These are phyloP conservation scores for Solanum habrochaites DNA, from an alignment of 257 asterid species.

Conservation along the genomic window DNA sequence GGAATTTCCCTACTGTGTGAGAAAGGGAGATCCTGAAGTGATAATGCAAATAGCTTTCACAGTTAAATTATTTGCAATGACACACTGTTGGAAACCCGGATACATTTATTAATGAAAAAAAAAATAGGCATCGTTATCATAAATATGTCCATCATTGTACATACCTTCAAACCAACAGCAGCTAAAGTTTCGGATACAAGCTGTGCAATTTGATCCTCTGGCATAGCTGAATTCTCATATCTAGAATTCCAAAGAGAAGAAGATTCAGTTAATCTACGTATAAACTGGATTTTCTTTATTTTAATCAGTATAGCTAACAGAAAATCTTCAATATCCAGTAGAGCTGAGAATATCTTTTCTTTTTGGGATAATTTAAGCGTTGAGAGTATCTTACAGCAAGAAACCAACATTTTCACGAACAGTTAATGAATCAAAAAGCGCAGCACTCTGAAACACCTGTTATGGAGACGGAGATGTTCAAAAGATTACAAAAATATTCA, in stretches of 20 bases:
- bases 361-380: not conserved
- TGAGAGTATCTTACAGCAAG: constrained; percentile 58
- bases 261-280: not conserved
- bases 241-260: constrained; percentile 23
- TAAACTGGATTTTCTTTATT: not conserved
- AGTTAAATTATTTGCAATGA: not conserved
- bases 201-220: constrained; percentile 67
- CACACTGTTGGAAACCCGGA: not conserved
- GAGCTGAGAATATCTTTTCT: not conserved
- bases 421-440: constrained; percentile 91
- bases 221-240: constrained; percentile 89
- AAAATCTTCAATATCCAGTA: not conserved
- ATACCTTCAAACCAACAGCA: constrained; percentile 97
- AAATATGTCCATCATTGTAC: constrained; percentile 1
- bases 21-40: not conserved
- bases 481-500: not conserved
- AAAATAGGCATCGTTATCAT: not conserved
- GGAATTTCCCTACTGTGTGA: not conserved
- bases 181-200: constrained; percentile 92
- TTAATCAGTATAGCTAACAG: not conserved
- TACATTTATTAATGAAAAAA: not conserved
- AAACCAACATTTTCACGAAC: constrained; percentile 98
- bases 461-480: constrained; percentile 9
- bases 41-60: not conserved
- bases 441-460: constrained; percentile 99